Evolutionary conservation across 1,139 yeast species (phyloP).

Genomic region (Lodderomyces metapsilosis): DNA sequence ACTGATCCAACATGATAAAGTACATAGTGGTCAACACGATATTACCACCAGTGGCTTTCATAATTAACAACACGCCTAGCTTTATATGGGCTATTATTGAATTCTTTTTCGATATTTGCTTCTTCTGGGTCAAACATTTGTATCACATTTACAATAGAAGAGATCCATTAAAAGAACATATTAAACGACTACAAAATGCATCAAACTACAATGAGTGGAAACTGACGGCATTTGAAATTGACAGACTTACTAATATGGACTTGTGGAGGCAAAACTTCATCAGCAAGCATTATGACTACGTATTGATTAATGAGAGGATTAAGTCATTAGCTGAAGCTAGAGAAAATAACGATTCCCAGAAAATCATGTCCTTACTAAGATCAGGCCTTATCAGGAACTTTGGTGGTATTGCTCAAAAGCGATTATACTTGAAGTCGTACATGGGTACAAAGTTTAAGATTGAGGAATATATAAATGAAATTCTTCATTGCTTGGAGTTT

Average conservation of each 20-base stretch:
- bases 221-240: constrained; percentile 56
- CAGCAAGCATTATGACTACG: constrained; percentile 80
- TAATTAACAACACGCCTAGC: constrained; percentile 54
- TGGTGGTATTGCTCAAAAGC: constrained; percentile 84
- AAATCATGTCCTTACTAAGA: constrained; percentile 67
- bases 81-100: constrained; percentile 62
- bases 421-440: constrained; percentile 76
- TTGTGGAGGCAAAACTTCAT: constrained; percentile 86
- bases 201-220: constrained; percentile 63
- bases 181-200: constrained; percentile 39
- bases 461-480: constrained; percentile 82
- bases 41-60: constrained; percentile 11
- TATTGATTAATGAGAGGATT: constrained; percentile 72
- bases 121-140: constrained; percentile 56
- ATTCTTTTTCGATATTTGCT: constrained; percentile 54
- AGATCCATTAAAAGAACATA: constrained; percentile 40
- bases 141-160: constrained; percentile 37
- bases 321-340: constrained; percentile 64
- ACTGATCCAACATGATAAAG: no score
- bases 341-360: constrained; percentile 52
- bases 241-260: constrained; percentile 65
- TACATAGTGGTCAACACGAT: constrained; percentile 5
- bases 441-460: constrained; percentile 86
- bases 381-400: constrained; percentile 86
- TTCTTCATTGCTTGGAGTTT: constrained; percentile 64